Evolutionary conservation across 495 filamentous ascomycete genomes (phyloP).

Genomic region (Monascus purpureus): DNA sequence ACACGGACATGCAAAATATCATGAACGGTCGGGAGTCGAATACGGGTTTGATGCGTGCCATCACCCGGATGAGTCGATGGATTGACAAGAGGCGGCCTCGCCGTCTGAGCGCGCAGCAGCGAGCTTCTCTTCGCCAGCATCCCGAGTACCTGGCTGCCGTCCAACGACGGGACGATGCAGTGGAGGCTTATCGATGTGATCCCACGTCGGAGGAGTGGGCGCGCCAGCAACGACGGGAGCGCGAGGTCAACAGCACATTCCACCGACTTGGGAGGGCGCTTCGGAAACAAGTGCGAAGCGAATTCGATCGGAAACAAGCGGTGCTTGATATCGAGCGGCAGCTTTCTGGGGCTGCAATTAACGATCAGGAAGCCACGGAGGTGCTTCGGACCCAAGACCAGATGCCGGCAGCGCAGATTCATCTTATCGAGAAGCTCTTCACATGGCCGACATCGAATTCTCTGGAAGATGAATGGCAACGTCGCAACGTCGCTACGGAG

Average conservation of each 20-base stretch:
- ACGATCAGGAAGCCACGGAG: constrained; percentile 10
- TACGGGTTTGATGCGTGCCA: constrained; percentile 12
- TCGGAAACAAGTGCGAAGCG: constrained; percentile 8
- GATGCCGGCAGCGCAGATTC: constrained; percentile 11
- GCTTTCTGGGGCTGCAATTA: constrained; percentile 9
- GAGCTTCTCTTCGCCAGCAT: constrained; percentile 14
- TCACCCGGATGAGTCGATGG: constrained; percentile 22
- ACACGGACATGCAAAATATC: constrained; percentile 18
- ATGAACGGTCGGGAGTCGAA: constrained; percentile 16
- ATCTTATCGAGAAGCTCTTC: constrained; percentile 13
- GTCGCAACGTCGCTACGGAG: constrained; percentile 10
- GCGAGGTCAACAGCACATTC: constrained; percentile 7
- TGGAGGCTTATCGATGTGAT: background rate
- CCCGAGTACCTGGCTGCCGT: constrained; percentile 1
- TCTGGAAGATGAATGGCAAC: constrained; percentile 11
- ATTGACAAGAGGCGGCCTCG: constrained; percentile 19
- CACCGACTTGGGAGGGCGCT: constrained; percentile 6
- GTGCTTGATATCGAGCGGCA: constrained; percentile 11
- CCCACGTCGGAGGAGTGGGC: background rate
- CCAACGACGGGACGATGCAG: background rate
- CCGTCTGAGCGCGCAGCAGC: constrained; percentile 13
- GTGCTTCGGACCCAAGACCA: constrained; percentile 9
- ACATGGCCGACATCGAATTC: constrained; percentile 14
- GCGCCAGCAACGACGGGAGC: constrained; percentile 5
- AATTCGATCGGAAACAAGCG: constrained; percentile 12